A percentile compares a stretch with the other conserved stretches of the same genome.
Conservation (phyloP, 106 monocot species). For the Dendrobium nobile region DNA sequence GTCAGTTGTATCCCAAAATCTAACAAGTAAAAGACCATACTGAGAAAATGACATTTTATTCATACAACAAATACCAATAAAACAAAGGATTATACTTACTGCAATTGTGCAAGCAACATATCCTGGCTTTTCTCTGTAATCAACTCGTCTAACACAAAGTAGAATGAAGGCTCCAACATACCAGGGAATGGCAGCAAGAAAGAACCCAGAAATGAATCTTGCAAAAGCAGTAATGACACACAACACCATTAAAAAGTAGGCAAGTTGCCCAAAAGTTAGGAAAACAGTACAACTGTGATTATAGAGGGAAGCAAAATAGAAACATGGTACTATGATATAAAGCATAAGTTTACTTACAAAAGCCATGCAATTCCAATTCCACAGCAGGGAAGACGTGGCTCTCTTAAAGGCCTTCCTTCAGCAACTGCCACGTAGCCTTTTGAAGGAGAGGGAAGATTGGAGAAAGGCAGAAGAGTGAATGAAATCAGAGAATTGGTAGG, state of each 20-base stretch:
- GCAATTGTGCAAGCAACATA: slow-evolving; percentile 68
- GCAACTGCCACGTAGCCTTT: slow-evolving; percentile 9
- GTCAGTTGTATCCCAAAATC: not conserved
- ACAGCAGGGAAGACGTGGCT: slow-evolving; percentile 21
- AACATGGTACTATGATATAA: not conserved
- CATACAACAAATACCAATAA: not conserved
- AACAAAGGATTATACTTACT: slow-evolving; percentile 25
- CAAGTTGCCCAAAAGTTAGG: not conserved
- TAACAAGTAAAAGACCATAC: not conserved
- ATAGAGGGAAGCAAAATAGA: not conserved
- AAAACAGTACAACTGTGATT: not conserved
- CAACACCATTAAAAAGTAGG: not conserved
- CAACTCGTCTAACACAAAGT: slow-evolving; percentile 47
- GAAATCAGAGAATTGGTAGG: not conserved
- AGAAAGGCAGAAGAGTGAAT: not conserved
- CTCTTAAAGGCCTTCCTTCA: slow-evolving; percentile 26
- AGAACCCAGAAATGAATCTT: slow-evolving; percentile 83
- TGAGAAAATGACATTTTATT: not conserved
- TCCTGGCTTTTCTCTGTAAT: slow-evolving; percentile 80
- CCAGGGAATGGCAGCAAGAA: slow-evolving; percentile 84
- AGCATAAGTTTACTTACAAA: slow-evolving; percentile 14
- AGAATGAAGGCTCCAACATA: slow-evolving; percentile 75
- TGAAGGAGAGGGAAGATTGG: not conserved
- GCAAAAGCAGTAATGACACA: not conserved
- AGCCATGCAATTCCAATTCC: slow-evolving; percentile 25